Conservation (phyloP, 495 filamentous ascomycete genomes). For the Xylaria nigripes region DNA sequence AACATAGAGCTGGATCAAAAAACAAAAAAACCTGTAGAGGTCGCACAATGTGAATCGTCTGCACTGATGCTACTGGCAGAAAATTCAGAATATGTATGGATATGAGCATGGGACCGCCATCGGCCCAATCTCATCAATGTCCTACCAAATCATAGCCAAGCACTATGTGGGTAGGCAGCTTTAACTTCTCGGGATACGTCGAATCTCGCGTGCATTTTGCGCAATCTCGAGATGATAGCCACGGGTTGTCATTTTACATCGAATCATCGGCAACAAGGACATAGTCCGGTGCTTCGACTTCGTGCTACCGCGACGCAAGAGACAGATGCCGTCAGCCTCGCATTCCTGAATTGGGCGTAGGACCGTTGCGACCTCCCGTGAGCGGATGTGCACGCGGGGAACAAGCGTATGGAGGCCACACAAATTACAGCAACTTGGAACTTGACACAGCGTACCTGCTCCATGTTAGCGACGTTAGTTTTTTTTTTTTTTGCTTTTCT, state of each 20-base stretch:
- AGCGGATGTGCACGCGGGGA: background rate
- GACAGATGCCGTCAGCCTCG: background rate
- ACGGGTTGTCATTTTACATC: background rate
- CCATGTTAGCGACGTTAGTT: background rate
- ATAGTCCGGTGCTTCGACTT: background rate
- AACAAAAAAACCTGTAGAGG: background rate
- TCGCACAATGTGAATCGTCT: conserved; percentile 1
- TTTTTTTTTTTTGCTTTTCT: too few species aligned
- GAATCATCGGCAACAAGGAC: background rate
- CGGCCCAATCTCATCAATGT: background rate
- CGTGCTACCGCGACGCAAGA: background rate
- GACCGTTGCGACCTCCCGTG: background rate
- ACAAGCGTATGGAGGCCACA: background rate
- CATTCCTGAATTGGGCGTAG: background rate
- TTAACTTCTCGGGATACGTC: background rate
- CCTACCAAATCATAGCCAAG: background rate
- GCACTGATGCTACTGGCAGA: background rate
- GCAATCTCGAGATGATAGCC: background rate
- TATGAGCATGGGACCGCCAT: background rate
- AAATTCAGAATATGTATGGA: background rate
- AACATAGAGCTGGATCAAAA: too few species aligned
- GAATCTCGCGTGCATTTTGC: background rate
- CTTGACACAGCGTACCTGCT: background rate
- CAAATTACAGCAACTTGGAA: too few species aligned
- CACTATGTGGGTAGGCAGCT: background rate